Evolutionary conservation across 495 filamentous ascomycete species (phyloP), one percentile per base, ranked within the genome.

Genomic region (Mytilinidion resinicola): DNA sequence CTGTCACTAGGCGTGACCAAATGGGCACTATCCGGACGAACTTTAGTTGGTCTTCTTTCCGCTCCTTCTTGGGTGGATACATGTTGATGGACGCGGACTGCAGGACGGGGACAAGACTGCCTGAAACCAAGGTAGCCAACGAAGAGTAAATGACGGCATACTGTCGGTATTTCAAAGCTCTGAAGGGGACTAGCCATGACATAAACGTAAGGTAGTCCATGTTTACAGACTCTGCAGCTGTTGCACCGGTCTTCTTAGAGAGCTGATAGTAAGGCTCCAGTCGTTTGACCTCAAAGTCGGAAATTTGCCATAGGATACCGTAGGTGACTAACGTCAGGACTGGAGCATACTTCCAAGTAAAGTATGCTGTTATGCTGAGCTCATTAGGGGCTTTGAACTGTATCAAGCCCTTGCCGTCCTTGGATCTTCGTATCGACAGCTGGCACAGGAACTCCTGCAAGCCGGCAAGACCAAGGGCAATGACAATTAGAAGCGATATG

Each of bases 191-290:
- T 36, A 85, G 69, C 64, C 86, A 80, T 61, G 76, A 78, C 72
- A 84, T 82, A 51, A 80, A 73, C 1, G 81, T 87, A 35, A 85
- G 77, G 60, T 89, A 89, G 72, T 89, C 85, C 49, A 88, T 80
- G 60, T 88, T 89, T 57, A 90, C 76, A 5, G 81, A 84, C 61
- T 87, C 80, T 4, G 78, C 79, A 1, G 86, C 86, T 3, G 83
- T 69, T 0, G 85, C 82, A 14, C 86, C 86, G 0, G 57, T 63
- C 41, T 77, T 74, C 57, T 81, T 82, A 8, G 85, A 87, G 38
- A 91, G 72, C 63, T 90, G 87, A 57, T 86, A 90, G 60, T 82
- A 90, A 1, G 86, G 80, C 65, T 91, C 87, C 8, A 89, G 69
- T 6, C 87, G 82, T 70, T 83, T 85, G 11, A 89, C 81, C 57